Evolutionary conservation across 495 filamentous ascomycete species (phyloP), one percentile per base, ranked within the genome.

Genomic region (Neurospora tetrasperma): DNA sequence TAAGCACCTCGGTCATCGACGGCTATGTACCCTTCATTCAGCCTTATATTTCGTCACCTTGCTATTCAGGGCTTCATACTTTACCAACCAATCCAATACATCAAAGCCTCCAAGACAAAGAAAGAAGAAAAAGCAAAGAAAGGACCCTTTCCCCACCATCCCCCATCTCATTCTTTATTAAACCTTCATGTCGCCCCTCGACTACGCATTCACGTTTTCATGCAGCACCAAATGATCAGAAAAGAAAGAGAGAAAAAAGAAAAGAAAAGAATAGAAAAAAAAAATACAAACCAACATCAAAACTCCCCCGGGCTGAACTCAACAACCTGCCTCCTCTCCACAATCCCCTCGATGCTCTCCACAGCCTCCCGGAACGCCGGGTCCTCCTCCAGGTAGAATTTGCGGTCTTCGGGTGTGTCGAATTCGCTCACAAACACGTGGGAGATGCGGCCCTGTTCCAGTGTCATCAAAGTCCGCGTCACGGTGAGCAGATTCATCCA

Each of bases 371-470:
- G 69, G 76, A 90, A 87, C n/a, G 79, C 83, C 1, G 85, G 86
- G 72, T 90, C 89, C n/a, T 83, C 74, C 20, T 83, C 70, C 4
- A 85, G 35, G 74, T 88, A 90, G 74, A 88, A 90, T 11, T 84
- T 78, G 41, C 86, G 79, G 74, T 90, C 89, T 70, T 85, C 85
- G n/a, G 81, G 79, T 69, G 77, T 90, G 40, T 86, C 86, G 74
- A 93, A 92, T 75, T 90, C 84, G 41, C 83, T 74, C 3, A 92
- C 80, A 74, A 91, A 91, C 1, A 76, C 86, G 75, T 93, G 90
- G 7, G 87, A 87, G 70, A 86, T 84, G 3, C 82, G 86, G 38
- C 81, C 78, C 87, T 91, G 72, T 4, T 42, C 9, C 40, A 41
- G 9, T 9, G 9, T 10, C 40, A 41, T 38, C 35, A 38, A 38